These are phyloP conservation scores for Ascochyta fabae DNA, from an alignment of 2,329 filamentous ascomycete genomes.

Conservation along the genomic window DNA sequence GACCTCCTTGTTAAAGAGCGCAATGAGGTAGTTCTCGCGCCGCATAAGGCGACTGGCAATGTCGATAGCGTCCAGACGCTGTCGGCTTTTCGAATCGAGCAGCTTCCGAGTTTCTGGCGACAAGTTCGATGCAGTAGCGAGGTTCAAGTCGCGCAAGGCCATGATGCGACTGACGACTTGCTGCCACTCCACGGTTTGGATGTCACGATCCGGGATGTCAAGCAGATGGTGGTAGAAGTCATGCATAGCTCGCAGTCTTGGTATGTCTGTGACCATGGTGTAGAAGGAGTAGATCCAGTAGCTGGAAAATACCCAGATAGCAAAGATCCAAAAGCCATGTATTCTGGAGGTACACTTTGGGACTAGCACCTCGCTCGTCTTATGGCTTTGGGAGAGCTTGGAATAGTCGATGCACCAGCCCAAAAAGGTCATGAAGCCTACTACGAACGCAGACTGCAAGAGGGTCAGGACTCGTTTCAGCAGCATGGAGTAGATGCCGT, in stretches of 20 bases:
- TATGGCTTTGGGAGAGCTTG: slow-evolving; percentile 71
- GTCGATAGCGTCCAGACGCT: slow-evolving; percentile 92
- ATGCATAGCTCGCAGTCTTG: slow-evolving; percentile 76
- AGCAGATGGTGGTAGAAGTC: slow-evolving; percentile 86
- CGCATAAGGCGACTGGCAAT: slow-evolving; percentile 98
- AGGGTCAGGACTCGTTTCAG: slow-evolving; percentile 75
- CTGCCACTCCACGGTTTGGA: slow-evolving; percentile 95
- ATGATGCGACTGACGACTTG: slow-evolving; percentile 87
- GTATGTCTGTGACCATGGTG: slow-evolving; percentile 74
- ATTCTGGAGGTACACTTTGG: slow-evolving; percentile 77
- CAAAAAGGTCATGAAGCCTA: slow-evolving; percentile 81
- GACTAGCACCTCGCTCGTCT: slow-evolving; percentile 66
- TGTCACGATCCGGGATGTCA: slow-evolving; percentile 82
- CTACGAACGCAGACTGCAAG: slow-evolving; percentile 82
- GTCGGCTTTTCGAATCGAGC: slow-evolving; percentile 85
- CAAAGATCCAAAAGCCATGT: slow-evolving; percentile 76
- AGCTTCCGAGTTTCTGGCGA: slow-evolving; percentile 66
- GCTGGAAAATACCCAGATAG: slow-evolving; percentile 83
- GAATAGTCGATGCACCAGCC: slow-evolving; percentile 85
- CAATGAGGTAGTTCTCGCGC: slow-evolving; percentile 95
- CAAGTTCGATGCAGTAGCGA: slow-evolving; percentile 74
- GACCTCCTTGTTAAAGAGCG: slow-evolving; percentile 95
- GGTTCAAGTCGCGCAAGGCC: slow-evolving; percentile 81
- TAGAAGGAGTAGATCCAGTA: slow-evolving; percentile 84
- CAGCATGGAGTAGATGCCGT: slow-evolving; percentile 85